Evolutionary conservation across 2,329 filamentous ascomycete genomes (phyloP), one percentile per base, ranked within the genome.

Genomic region (Colletotrichum siamense): DNA sequence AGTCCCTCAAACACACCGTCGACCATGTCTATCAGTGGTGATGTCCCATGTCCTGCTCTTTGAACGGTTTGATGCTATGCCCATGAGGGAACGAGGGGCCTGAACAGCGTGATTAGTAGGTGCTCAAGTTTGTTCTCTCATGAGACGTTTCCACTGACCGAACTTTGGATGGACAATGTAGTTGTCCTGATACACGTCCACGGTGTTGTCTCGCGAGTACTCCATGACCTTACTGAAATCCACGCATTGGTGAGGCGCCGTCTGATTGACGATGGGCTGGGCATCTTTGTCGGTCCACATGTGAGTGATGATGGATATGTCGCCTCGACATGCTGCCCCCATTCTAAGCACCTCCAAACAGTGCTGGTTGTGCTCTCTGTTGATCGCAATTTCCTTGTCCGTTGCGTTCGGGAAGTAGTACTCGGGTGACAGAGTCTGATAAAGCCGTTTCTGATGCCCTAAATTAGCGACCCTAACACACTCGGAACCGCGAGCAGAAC

Each of bases 281-380:
- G 75, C 66, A 26, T 77, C 72, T 24, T 75, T 71, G 34, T 77
- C 75, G n/a, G 71, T 71, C 75, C 75, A 77, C 75, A 77, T 77
- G 36, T 77, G 75, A 6, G 75, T 77, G 36, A 77, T 75, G 55
- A 77, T 77, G 34, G 75, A 77, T 30, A 77, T 59, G 18, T 77
- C 75, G 9, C 75, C 75, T 8, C 75, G 75, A 24, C 75, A 77
- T 2, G 71, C 52, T n/a, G 75, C 71, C 26, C 75, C 75, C 75
- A 77, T 77, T 8, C 75, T 59, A n/a, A 77, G 49, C 0, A 77
- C 75, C 34, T 77, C 75, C 9, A 77, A n/a, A 22, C 75, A 77
- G n/a, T 77, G 75, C 22, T 77, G 71, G 18, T 77, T 77, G 39
- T 77, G 75, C 32, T 77, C 75, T 24, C 71, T 61, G n/a, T 77